Conservation (phyloP, 768 basidiomycete genomes). For the Lactarius sanguifluus region DNA sequence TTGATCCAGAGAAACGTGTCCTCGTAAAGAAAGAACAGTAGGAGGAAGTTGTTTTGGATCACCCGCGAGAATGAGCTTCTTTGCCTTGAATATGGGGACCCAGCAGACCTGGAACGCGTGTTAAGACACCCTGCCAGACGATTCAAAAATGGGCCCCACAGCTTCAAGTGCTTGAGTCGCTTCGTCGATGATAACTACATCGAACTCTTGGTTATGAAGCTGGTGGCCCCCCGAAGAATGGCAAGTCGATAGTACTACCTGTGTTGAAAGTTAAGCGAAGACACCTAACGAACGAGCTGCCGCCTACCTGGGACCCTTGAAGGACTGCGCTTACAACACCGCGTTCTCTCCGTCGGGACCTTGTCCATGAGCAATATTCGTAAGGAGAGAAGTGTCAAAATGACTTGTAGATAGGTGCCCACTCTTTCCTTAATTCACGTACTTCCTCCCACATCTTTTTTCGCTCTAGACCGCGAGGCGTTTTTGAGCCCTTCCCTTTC, state of each 20-base stretch:
- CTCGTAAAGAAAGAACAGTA: constrained; percentile 70
- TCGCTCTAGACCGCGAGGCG: constrained; percentile 67
- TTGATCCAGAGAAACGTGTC: background rate
- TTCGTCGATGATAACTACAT: constrained; percentile 95
- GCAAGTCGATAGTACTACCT: constrained; percentile 92
- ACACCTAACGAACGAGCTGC: background rate
- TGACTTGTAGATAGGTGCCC: constrained; percentile 30
- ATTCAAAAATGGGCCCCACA: constrained; percentile 45
- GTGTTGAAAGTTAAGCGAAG: constrained; percentile 3
- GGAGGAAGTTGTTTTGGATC: constrained; percentile 97
- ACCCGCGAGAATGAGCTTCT: constrained; percentile 87
- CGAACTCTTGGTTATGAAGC: constrained; percentile 74
- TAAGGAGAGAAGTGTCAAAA: constrained; percentile 3
- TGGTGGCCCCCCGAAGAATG: constrained; percentile 90
- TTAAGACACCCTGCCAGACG: background rate
- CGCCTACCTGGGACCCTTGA: constrained; percentile 66
- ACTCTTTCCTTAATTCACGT: constrained; percentile 89
- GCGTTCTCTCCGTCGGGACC: constrained; percentile 86
- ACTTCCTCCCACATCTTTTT: constrained; percentile 88
- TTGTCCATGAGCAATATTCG: constrained; percentile 35
- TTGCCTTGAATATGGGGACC: constrained; percentile 92
- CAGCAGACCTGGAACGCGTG: constrained; percentile 68
- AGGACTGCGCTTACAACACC: constrained; percentile 82
- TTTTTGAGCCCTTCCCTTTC: constrained; percentile 72
- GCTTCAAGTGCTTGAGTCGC: constrained; percentile 97